Evolutionary conservation across 148 eudicot species (phyloP).

Genomic region (Salicornia ramosissima): DNA sequence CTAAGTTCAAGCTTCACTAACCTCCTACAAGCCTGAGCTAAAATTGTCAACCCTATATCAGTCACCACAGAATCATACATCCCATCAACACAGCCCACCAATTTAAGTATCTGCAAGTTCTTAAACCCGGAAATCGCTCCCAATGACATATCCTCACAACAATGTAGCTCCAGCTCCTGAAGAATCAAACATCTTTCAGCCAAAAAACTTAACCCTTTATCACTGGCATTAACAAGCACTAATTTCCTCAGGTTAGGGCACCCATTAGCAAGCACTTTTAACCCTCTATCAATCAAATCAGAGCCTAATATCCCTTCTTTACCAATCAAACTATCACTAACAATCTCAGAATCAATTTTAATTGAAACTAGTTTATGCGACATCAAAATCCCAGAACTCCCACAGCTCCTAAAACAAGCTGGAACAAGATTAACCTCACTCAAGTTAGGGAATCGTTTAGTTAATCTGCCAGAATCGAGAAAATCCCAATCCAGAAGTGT

Average conservation of each 20-base stretch:
- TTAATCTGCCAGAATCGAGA: constrained; percentile 62
- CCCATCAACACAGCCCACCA: constrained; percentile 59
- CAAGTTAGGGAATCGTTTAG: constrained; percentile 58
- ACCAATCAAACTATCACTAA: constrained; percentile 36
- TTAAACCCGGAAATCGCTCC: constrained; percentile 47
- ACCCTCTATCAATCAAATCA: constrained; percentile 35
- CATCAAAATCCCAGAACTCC: constrained; percentile 56
- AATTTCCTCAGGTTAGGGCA: constrained; percentile 66
- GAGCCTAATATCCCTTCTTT: constrained; percentile 39
- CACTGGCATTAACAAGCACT: constrained; percentile 49
- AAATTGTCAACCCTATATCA: constrained; percentile 82
- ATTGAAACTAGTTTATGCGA: constrained; percentile 45
- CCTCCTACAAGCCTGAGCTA: constrained; percentile 90
- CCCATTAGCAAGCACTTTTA: constrained; percentile 46
- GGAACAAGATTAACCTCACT: constrained; percentile 44
- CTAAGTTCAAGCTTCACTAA: constrained; percentile 76
- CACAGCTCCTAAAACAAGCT: constrained; percentile 39
- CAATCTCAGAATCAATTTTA: constrained; percentile 36
- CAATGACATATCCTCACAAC: constrained; percentile 50
- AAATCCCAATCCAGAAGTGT: constrained; percentile 68
- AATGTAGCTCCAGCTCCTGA: constrained; percentile 79
- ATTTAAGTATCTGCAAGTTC: constrained; percentile 79
- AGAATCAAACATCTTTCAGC: constrained; percentile 53
- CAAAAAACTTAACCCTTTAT: constrained; percentile 47
- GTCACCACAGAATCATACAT: constrained; percentile 60